Percentiles rank a stretch among this genome's conserved stretches.
Evolutionary conservation across 2,329 filamentous ascomycete species (phyloP).

Genomic region (Colletotrichum aenigma): DNA sequence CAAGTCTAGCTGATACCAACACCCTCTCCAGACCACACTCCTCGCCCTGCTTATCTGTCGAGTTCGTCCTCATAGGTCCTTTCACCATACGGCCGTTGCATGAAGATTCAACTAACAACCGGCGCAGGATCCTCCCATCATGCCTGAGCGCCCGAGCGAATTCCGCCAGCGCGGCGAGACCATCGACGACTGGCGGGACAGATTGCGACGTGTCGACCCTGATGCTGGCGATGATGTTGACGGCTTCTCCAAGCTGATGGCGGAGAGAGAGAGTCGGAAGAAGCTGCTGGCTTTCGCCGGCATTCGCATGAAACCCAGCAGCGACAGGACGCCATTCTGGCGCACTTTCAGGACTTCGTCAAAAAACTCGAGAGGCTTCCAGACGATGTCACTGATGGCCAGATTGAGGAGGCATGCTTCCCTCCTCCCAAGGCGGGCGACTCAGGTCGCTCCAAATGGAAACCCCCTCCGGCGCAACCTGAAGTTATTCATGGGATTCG

Average conservation of each 20-base stretch:
- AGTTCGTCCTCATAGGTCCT: background rate
- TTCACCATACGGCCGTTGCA: background rate
- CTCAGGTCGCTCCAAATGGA: background rate
- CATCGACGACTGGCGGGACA: too few species aligned
- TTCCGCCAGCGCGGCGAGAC: background rate
- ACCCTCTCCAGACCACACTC: background rate
- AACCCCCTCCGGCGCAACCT: fast-evolving
- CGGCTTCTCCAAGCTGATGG: too few species aligned
- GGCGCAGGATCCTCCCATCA: background rate
- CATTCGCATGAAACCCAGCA: too few species aligned
- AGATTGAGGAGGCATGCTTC: background rate
- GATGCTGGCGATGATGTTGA: too few species aligned
- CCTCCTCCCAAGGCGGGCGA: background rate
- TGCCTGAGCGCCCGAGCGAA: background rate
- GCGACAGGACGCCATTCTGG: too few species aligned
- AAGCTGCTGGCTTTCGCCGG: too few species aligned
- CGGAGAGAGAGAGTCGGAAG: too few species aligned
- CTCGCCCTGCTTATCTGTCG: background rate
- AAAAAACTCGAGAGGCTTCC: too few species aligned
- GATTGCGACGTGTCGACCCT: too few species aligned
- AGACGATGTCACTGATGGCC: too few species aligned
- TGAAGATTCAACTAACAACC: background rate
- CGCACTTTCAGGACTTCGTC: too few species aligned
- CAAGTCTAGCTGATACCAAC: background rate
- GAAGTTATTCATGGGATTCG: background rate